These are phyloP conservation scores for Breynia disticha DNA, from an alignment of 441 rosid species.

Conservation along the genomic window DNA sequence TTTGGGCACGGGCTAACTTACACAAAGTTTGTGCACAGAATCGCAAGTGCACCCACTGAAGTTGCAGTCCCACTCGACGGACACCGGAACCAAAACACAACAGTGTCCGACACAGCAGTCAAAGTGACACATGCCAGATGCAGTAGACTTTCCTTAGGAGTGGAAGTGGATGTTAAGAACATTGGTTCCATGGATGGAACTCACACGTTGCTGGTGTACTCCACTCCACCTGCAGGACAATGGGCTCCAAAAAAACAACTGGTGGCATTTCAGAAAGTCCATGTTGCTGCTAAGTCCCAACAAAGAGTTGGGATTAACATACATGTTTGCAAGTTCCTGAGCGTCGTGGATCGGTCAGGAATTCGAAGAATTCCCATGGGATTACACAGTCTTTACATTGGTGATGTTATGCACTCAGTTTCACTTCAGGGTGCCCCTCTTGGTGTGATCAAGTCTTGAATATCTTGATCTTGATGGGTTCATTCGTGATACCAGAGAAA, in stretches of 20 bases:
- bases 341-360: conserved; percentile 74
- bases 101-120: conserved; percentile 39
- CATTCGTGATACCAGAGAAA: too few species aligned
- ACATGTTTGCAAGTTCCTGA: conserved; percentile 74
- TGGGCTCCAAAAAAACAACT: conserved; percentile 80
- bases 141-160: conserved; percentile 35
- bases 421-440: conserved; percentile 46
- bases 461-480: too few species aligned
- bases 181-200: conserved; percentile 61
- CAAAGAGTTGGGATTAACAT: conserved; percentile 47
- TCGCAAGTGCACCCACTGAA: conserved; percentile 47
- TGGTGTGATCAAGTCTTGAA: conserved; percentile 44
- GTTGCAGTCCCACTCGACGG: conserved; percentile 44
- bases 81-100: conserved; percentile 29
- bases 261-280: conserved; percentile 61
- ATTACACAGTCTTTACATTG: conserved; percentile 57
- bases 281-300: conserved; percentile 38
- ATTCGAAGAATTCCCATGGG: conserved; percentile 84
- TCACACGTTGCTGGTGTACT: conserved; percentile 58
- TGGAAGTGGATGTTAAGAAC: conserved; percentile 60
- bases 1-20: conserved; percentile 84
- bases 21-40: conserved; percentile 49
- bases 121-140: conserved; percentile 70
- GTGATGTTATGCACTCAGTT: conserved; percentile 42
- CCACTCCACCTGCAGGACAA: conserved; percentile 47